Base-by-base conservation (phyloP, 768 basidiomycete genomes). In the Kwoniella newhampshirensis region DNA sequence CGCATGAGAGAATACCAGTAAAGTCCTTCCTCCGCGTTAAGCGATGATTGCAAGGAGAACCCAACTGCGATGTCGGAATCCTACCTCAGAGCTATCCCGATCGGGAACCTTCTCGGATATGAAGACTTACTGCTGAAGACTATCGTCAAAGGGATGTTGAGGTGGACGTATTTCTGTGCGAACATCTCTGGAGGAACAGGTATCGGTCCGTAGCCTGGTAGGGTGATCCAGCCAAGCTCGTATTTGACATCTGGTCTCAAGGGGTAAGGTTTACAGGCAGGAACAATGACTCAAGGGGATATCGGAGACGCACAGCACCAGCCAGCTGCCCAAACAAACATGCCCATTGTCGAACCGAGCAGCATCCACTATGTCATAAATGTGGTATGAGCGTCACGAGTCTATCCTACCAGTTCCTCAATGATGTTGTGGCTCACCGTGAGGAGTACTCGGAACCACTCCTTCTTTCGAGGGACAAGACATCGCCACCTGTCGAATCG, bases 1-100 rank as follows among this genome's bases (percentile, higher is more conserved):
- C 59, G 40, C 58, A 71, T 67, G 13, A 71, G 63, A 41, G 65
- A 63, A 40, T 57, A 64, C 68, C 68, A 70, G 57, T 70, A 70
- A 9, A 70, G 50, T 0, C 57, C 60, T 37, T 70, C 68, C 59
- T 70, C 63, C 21, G 63, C 63, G 40, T 62, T 67, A 17, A 70
- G 61, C 1, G 62, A 62, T 30, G 58, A 60, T 36, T 67, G 63
- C 4, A 64, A 42, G 27, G 28, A 57, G 57, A 59, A 65, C 9
- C 58, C 47, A n/a, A 61, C 61, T 63, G 28, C n/a, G n/a, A n/a
- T n/a, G n/a, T n/a, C n/a, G n/a, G n/a, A n/a, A n/a, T n/a, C n/a
- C n/a, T n/a, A n/a, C n/a, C n/a, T n/a, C n/a, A n/a, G n/a, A n/a
- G n/a, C n/a, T n/a, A n/a, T n/a, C n/a, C n/a, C n/a, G n/a, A n/a